These are phyloP conservation scores for Ophiosphaerella korrae DNA, from an alignment of 2,329 filamentous ascomycete genomes.

Conservation along the genomic window DNA sequence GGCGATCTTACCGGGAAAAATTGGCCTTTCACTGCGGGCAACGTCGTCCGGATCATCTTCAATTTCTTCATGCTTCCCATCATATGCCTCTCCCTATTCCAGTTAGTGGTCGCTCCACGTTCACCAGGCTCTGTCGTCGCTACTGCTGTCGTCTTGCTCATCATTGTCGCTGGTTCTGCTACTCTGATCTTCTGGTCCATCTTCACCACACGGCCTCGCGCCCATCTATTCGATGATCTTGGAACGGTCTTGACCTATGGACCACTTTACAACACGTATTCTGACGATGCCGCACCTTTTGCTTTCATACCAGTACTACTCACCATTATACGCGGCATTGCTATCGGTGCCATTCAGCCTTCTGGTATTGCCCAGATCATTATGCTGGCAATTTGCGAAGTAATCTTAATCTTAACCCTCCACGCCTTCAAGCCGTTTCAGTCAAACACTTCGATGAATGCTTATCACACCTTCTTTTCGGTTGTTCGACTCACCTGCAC, in stretches of 20 bases:
- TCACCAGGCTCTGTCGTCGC: constrained; percentile 75
- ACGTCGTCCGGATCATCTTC: constrained; percentile 78
- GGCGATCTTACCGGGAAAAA: constrained; percentile 93
- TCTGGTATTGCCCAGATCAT: constrained; percentile 94
- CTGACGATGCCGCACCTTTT: constrained; percentile 88
- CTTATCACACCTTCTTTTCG: constrained; percentile 87
- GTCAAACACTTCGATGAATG: constrained; percentile 93
- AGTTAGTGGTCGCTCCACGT: constrained; percentile 74
- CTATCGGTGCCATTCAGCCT: constrained; percentile 89
- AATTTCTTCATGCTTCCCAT: constrained; percentile 91
- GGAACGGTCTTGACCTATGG: constrained; percentile 88
- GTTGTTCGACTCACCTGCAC: constrained; percentile 72
- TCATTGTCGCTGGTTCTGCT: constrained; percentile 73
- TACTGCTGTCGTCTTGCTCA: constrained; percentile 74
- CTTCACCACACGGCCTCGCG: constrained; percentile 77
- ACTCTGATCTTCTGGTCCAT: constrained; percentile 83
- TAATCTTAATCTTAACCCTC: constrained; percentile 84
- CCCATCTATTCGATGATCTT: constrained; percentile 90
- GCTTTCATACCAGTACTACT: constrained; percentile 85
- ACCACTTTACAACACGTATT: constrained; percentile 95
- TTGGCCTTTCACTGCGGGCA: constrained; percentile 71
- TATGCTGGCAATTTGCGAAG: constrained; percentile 89
- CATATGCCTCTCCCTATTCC: constrained; percentile 85
- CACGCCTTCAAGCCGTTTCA: constrained; percentile 91
- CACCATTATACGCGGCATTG: constrained; percentile 83